Conservation (phyloP, 2,329 filamentous ascomycete genomes). For the Penicillium sp. region DNA sequence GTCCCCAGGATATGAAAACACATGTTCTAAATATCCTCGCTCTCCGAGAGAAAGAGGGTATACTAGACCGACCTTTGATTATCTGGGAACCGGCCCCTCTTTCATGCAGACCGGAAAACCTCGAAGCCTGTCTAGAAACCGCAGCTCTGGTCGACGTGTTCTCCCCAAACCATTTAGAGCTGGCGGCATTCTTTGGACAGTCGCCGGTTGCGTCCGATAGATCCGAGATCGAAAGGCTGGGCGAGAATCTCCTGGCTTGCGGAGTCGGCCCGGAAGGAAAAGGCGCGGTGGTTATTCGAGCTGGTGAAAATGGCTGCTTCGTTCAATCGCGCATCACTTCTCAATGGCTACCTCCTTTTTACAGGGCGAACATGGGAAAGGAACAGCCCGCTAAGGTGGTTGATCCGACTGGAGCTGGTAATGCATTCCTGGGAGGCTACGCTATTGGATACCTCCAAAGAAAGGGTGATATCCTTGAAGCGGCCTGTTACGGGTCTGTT, state of each 20-base stretch:
- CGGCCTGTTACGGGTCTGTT: slow-evolving; percentile 31
- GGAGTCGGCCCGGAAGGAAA: slow-evolving; percentile 15
- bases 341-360: slow-evolving; percentile 31
- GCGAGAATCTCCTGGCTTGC: slow-evolving; percentile 4
- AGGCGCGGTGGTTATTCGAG: slow-evolving; percentile 26
- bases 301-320: slow-evolving; percentile 31
- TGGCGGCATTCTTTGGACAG: slow-evolving; percentile 21
- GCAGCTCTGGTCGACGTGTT: slow-evolving; percentile 29
- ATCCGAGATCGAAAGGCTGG: slow-evolving; percentile 12
- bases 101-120: slow-evolving; percentile 19
- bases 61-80: slow-evolving; percentile 13
- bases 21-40: slow-evolving; percentile 12
- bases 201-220: background rate
- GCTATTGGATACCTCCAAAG: slow-evolving; percentile 24
- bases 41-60: slow-evolving; percentile 10
- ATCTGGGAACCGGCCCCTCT: slow-evolving; percentile 27
- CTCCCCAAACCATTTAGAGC: slow-evolving; percentile 40
- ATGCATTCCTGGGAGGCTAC: slow-evolving; percentile 36
- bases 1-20: slow-evolving; percentile 11
- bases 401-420: slow-evolving; percentile 38
- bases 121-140: slow-evolving; percentile 17
- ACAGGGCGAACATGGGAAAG: background rate
- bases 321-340: slow-evolving; percentile 9
- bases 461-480: slow-evolving; percentile 16
- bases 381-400: slow-evolving; percentile 19